phyloP scores from a whole-genome alignment of 108 stramenopile species.

The Cyclostephanos invisitatus region DNA sequence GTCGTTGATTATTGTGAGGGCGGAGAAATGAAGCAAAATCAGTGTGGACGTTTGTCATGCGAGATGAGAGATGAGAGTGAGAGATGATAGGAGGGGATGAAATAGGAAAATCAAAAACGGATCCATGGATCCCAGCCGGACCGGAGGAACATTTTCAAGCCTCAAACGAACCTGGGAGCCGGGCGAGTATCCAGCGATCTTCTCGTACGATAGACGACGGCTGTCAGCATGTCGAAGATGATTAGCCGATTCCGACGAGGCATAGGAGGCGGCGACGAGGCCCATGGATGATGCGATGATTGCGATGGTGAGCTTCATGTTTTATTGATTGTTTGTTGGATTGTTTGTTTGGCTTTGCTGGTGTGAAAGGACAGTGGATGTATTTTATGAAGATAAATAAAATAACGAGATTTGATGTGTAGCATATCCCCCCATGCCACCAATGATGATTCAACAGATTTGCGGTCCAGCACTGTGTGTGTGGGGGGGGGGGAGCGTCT shows the following conservation, averaged over 20 bases:
- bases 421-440: too few relatives aligned
- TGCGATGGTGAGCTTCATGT: constrained; percentile 3
- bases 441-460: too few relatives aligned
- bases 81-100: not conserved
- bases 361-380: not conserved
- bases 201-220: constrained; percentile 38
- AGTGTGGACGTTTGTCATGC: too few relatives aligned
- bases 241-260: constrained; percentile 17
- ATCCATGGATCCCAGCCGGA: constrained; percentile 4
- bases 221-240: constrained; percentile 2
- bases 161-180: constrained; percentile 43
- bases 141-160: not conserved
- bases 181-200: constrained; percentile 70
- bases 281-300: not conserved
- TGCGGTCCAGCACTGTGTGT: too few relatives aligned
- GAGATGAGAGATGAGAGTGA: too few relatives aligned
- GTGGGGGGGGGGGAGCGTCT: too few relatives aligned
- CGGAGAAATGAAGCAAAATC: not conserved
- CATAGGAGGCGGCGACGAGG: constrained; percentile 1
- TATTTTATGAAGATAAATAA: too few relatives aligned
- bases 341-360: not conserved
- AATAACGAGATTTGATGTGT: too few relatives aligned
- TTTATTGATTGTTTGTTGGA: not conserved
- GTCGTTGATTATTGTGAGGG: not conserved
- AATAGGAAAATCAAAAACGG: constrained; percentile 25